Evolutionary conservation across 108 stramenopile genomes (phyloP), one percentile per base, ranked within the genome.

Genomic region (Skeletonema marinoi): DNA sequence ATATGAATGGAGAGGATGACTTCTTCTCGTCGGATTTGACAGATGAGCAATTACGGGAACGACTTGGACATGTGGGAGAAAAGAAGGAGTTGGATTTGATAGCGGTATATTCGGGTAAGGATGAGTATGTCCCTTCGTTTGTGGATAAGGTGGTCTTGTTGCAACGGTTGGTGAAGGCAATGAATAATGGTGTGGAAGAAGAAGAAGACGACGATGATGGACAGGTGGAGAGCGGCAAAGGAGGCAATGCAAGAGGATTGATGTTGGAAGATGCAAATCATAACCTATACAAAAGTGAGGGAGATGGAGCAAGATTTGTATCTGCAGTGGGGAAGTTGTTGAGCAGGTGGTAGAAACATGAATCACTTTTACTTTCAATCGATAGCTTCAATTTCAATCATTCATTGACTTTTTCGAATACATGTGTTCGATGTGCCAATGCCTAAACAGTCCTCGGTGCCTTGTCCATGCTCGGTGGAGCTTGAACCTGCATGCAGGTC

Each of bases 21-120:
- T 96, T 88, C 87, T 98, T 98, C 68, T 95, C 94, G 19, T 94
- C 93, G 46, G 96, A 98, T 73, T 86, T 90, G 51, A 88, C 88
- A 16, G 88, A 93, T 68, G 92, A 85, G 11, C 90, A 98, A 70
- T 76, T 96, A 33, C 51, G 25, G 2, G 78, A 75, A 61, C 83
- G 91, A 60, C 69, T 96, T 48, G 72, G 79, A 25, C 92, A 96
- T 75, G 84, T 96, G 8, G 71, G 72, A 3, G 19, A 76, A 30
- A 46, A 79, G 16, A 63, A 56, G 32, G 75, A 74, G 3, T 63
- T 91, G 32, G 81, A 78, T 66, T 71, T 86, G 32, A 78, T 96
- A 66, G 93, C 91, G 60, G 92, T 92, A 3, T 89, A 85, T 78
- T 97, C 96, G 12, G 91, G 90, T 38, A 71, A 81, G 16, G 97